Percentiles rank a stretch among this genome's conserved stretches.
phyloP scores from a whole-genome alignment of 2,329 filamentous ascomycete species.

The Mariannaea sp. region DNA sequence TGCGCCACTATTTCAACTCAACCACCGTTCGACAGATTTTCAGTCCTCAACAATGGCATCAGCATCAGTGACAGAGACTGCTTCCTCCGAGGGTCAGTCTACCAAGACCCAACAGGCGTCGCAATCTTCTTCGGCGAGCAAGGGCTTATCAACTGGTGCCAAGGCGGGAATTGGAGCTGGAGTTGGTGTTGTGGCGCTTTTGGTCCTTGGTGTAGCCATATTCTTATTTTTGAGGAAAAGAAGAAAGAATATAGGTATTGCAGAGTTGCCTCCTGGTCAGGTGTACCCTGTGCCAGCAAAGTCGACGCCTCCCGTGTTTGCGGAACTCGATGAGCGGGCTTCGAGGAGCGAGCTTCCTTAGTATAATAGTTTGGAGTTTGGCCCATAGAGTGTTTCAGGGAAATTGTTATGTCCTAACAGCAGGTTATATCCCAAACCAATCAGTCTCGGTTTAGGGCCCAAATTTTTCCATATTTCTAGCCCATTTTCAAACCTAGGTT shows the following conservation, averaged over 20 bases:
- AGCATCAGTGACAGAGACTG: too few relatives aligned
- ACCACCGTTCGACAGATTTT: slow-evolving; percentile 32
- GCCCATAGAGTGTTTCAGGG: too few relatives aligned
- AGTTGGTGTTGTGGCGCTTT: slow-evolving; percentile 7
- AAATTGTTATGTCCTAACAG: too few relatives aligned
- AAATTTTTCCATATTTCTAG: too few relatives aligned
- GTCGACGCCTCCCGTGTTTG: too few relatives aligned
- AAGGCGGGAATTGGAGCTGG: slow-evolving; percentile 26
- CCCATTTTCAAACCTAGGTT: too few relatives aligned
- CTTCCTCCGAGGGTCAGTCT: not conserved
- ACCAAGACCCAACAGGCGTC: not conserved
- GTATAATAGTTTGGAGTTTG: too few relatives aligned
- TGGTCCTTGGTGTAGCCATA: slow-evolving; percentile 12
- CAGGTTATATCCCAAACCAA: too few relatives aligned
- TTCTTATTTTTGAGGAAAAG: slow-evolving; percentile 1
- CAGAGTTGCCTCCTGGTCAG: not conserved
- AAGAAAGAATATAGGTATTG: not conserved
- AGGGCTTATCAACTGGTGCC: slow-evolving; percentile 24
- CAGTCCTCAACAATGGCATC: slow-evolving; percentile 19
- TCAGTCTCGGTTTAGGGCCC: too few relatives aligned
- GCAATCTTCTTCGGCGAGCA: not conserved
- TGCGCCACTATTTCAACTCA: slow-evolving; percentile 42
- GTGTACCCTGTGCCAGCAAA: not conserved
- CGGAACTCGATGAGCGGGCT: not conserved
- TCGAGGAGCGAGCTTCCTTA: not conserved